A percentile compares a stretch with the other conserved stretches of the same genome.
Evolutionary conservation across 179 eudicot species (phyloP).

Genomic region (Gypsophila paniculata): DNA sequence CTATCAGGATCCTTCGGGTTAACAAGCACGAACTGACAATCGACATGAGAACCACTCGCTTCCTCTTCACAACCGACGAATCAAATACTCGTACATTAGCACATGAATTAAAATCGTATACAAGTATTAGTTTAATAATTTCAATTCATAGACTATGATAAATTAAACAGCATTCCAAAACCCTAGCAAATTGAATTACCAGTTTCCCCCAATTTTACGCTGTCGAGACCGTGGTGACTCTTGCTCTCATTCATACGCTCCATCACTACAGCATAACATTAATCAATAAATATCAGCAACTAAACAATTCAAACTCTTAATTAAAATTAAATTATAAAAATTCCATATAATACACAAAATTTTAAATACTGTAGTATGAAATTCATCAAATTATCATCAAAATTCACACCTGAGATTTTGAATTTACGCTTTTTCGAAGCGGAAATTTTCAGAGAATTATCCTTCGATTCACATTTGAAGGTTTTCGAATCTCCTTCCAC

Average conservation of each 20-base stretch:
- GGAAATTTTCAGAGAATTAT: conserved; percentile 40
- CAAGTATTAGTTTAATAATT: too few species aligned
- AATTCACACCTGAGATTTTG: conserved; percentile 50
- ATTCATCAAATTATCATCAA: too few species aligned
- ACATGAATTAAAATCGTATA: too few species aligned
- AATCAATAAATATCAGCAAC: too few species aligned
- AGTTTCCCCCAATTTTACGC: conserved; percentile 20
- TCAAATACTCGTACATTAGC: too few species aligned
- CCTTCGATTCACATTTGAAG: conserved; percentile 35
- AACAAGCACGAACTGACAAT: conserved; percentile 47
- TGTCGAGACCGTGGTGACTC: conserved; percentile 20
- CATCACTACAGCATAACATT: conserved; percentile 32
- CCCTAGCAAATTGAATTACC: conserved; percentile 28
- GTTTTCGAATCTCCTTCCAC: conserved; percentile 49
- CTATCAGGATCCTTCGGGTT: conserved; percentile 65
- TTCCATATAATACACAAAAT: too few species aligned
- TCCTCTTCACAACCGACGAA: conserved; percentile 12
- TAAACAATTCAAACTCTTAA: too few species aligned
- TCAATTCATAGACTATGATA: too few species aligned
- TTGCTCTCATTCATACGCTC: conserved; percentile 27
- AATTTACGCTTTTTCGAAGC: conserved; percentile 43
- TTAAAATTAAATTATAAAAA: too few species aligned
- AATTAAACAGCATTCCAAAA: neutral
- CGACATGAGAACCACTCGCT: conserved; percentile 25
- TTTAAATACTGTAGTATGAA: too few species aligned